phyloP scores from a whole-genome alignment of 441 rosid genomes.

The Adansonia rubrostipa region DNA sequence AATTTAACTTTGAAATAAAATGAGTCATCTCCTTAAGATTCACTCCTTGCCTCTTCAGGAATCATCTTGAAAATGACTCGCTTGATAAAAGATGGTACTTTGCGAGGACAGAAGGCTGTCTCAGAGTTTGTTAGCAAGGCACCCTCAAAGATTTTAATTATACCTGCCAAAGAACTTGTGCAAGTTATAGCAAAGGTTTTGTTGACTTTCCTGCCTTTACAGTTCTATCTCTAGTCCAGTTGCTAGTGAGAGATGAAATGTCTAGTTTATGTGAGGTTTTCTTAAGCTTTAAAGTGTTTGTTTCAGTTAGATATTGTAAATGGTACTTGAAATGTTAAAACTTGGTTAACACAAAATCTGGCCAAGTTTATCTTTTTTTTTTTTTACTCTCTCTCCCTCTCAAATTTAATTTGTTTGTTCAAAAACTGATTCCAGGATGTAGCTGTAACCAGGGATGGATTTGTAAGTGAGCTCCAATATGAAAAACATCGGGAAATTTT shows the following conservation, averaged over 20 bases:
- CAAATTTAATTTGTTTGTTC: slow-evolving; percentile 17
- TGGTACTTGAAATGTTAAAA: slow-evolving; percentile 1
- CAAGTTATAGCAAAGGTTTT: slow-evolving; percentile 95
- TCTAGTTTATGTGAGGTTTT: neutral
- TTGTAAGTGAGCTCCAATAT: slow-evolving; percentile 52
- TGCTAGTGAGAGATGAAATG: neutral
- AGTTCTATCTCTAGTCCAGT: neutral
- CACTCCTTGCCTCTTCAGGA: slow-evolving; percentile 53
- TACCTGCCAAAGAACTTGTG: slow-evolving; percentile 87
- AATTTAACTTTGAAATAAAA: slow-evolving; percentile 5
- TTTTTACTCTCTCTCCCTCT: neutral
- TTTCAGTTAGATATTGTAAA: neutral
- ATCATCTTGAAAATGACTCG: slow-evolving; percentile 89
- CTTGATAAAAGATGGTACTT: slow-evolving; percentile 66
- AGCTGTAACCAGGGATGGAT: slow-evolving; percentile 63
- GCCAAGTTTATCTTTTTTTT: neutral
- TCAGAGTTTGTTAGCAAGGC: slow-evolving; percentile 72
- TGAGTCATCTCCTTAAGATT: slow-evolving; percentile 26
- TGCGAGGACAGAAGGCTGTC: slow-evolving; percentile 59
- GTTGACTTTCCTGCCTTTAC: slow-evolving; percentile 15
- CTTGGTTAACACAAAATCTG: neutral
- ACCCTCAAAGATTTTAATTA: slow-evolving; percentile 65
- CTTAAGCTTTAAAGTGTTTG: slow-evolving; percentile 1
- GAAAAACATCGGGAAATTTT: slow-evolving; percentile 71
- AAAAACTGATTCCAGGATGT: slow-evolving; percentile 62